Base-by-base conservation (phyloP, 2,329 filamentous ascomycete species). In the Ceratocystis cacaofunesta region DNA sequence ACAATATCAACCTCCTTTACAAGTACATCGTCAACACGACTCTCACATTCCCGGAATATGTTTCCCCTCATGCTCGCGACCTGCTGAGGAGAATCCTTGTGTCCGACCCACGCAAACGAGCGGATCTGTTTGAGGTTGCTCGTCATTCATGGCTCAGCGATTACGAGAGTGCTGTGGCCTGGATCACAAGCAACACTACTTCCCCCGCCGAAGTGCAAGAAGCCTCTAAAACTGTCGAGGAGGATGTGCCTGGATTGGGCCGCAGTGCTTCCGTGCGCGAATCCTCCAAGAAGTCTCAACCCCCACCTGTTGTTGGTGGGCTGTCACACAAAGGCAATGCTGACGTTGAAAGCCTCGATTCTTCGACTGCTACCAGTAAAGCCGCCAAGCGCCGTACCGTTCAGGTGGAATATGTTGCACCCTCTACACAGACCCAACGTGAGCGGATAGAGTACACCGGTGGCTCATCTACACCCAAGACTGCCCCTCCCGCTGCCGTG, bases 1-100 rank as follows among this genome's bases (percentile, higher is more conserved):
- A 99, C 75, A 99, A 99, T 74, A 99, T 99, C 78, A 99, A 99
- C 74, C 82, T 99, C 10, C 80, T 99, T 32, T 99, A 99, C 82
- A 97, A 97, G 78, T 99, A 99, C 77, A 99, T 99, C 71, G 92
- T 96, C 67, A 95, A 90, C 65, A 99, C 94, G 0, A 92, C 92
- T 44, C 83, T 99, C 52, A 97, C 92, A 3, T 99, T 99, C 74
- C 94, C 94, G 68, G 94, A 99, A 85, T 97, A 97, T 74, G 94
- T 99, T 70, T 96, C 94, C 6, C 94, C 94, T 6, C 94, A 99
- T 75, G 92, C 94, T 25, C 84, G 94, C 71, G 94, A 99, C 75
- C 82, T 99, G 0, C 79, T 99, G 60, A 86, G 94, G 68, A 86
- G 94, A 64, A 99, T 99, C 68, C 82, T 99, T 55, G 94, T 99